These are phyloP conservation scores for Dillenia turbinata DNA, from an alignment of 164 flowering plant genomes.

Conservation along the genomic window DNA sequence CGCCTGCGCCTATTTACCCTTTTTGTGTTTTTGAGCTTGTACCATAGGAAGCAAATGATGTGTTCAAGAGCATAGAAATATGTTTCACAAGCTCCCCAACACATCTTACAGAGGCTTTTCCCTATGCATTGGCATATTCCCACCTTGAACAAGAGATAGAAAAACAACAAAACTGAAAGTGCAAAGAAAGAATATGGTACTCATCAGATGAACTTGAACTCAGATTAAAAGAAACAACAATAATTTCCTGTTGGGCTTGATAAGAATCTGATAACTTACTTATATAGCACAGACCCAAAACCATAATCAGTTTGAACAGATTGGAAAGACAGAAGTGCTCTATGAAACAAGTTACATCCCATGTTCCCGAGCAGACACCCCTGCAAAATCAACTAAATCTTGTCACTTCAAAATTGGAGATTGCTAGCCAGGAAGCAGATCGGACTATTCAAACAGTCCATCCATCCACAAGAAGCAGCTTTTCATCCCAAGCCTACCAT, in stretches of 20 bases:
- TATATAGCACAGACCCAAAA: slow-evolving; percentile 47
- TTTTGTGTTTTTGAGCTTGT: slow-evolving; percentile 49
- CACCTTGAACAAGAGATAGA: slow-evolving; percentile 51
- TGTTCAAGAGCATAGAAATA: slow-evolving; percentile 46
- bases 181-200: background rate
- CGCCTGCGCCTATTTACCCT: slow-evolving; percentile 45
- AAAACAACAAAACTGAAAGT: slow-evolving; percentile 46
- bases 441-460: background rate
- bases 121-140: slow-evolving; percentile 65
- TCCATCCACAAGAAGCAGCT: background rate
- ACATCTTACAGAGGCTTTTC: slow-evolving; percentile 62
- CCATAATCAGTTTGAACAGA: slow-evolving; percentile 51
- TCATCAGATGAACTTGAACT: background rate
- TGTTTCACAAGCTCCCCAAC: slow-evolving; percentile 54
- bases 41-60: slow-evolving; percentile 48
- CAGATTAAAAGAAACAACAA: background rate
- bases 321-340: slow-evolving; percentile 59
- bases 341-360: slow-evolving; percentile 63
- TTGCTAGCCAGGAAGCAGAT: background rate
- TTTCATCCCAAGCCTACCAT: background rate
- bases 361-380: slow-evolving; percentile 55
- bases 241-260: background rate
- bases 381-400: slow-evolving; percentile 26
- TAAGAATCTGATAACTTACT: slow-evolving; percentile 27
- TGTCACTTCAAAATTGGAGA: background rate